phyloP scores from a whole-genome alignment of 225 moss, liverwort and hornwort genomes.

The Polytrichum formosum region DNA sequence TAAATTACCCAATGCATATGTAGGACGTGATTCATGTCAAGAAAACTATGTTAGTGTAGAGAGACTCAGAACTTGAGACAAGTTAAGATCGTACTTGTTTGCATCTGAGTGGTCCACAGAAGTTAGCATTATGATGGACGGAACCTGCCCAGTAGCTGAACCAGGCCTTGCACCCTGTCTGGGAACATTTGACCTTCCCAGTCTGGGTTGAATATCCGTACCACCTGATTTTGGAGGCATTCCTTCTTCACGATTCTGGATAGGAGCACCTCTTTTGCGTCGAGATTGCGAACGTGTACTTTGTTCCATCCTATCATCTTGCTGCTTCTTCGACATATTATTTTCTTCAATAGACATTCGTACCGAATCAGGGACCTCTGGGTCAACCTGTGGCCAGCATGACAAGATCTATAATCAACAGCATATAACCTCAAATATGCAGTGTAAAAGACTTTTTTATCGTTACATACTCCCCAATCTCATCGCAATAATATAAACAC shows the following conservation, averaged over 20 bases:
- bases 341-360: slow-evolving; percentile 31
- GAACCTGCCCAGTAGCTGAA: slow-evolving; percentile 39
- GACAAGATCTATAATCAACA: too few species aligned
- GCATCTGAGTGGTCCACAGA: slow-evolving; percentile 68
- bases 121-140: slow-evolving; percentile 56
- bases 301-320: slow-evolving; percentile 14
- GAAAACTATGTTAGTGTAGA: not conserved
- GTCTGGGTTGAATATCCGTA: slow-evolving; percentile 15
- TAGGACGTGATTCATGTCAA: too few species aligned
- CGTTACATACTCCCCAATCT: too few species aligned
- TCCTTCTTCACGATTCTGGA: slow-evolving; percentile 7
- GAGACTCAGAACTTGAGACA: not conserved
- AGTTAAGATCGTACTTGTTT: slow-evolving; percentile 25
- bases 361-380: slow-evolving; percentile 56
- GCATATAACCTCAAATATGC: too few species aligned
- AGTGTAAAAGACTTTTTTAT: too few species aligned
- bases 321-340: slow-evolving; percentile 14
- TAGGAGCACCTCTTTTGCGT: slow-evolving; percentile 12
- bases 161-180: slow-evolving; percentile 28
- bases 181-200: slow-evolving; percentile 12
- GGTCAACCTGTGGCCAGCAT: slow-evolving; percentile 38
- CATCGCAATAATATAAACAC: too few species aligned
- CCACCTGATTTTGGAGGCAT: not conserved
- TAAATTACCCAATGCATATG: too few species aligned
- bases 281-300: slow-evolving; percentile 1